Evolutionary conservation across 331 rosid genomes (phyloP).

Genomic region (Pyracantha coccinea): DNA sequence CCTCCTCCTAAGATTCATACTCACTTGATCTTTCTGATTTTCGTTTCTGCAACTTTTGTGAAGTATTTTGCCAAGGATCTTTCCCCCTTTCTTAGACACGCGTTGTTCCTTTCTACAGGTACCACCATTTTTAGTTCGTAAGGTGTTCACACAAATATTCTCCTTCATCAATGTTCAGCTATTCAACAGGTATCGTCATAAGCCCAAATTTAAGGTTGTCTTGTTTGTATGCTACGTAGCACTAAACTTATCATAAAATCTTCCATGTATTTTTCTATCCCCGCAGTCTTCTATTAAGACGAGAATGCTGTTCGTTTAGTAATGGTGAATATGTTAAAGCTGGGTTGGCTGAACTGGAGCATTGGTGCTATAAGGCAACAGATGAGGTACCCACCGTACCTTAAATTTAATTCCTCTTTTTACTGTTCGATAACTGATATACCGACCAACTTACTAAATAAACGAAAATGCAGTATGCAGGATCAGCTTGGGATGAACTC

Average conservation of each 20-base stretch:
- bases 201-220: slow-evolving; percentile 2
- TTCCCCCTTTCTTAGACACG: background rate
- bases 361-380: slow-evolving; percentile 77
- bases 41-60: background rate
- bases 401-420: background rate
- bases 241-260: background rate
- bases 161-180: slow-evolving; percentile 88
- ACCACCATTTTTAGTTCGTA: slow-evolving; percentile 81
- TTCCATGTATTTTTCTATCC: background rate
- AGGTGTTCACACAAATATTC: slow-evolving; percentile 82
- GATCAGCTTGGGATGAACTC: slow-evolving; percentile 86
- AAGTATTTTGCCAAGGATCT: background rate
- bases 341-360: slow-evolving; percentile 81
- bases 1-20: background rate
- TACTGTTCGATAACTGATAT: background rate
- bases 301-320: slow-evolving; percentile 90
- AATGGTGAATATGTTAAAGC: slow-evolving; percentile 88
- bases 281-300: slow-evolving; percentile 70
- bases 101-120: slow-evolving; percentile 41
- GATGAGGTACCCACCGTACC: slow-evolving; percentile 47
- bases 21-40: background rate
- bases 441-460: background rate
- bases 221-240: slow-evolving; percentile 4
- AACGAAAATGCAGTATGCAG: slow-evolving; percentile 62
- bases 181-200: slow-evolving; percentile 60